Base-by-base conservation (phyloP, 805 yeast genomes). In the Saturnispora halmiae region DNA sequence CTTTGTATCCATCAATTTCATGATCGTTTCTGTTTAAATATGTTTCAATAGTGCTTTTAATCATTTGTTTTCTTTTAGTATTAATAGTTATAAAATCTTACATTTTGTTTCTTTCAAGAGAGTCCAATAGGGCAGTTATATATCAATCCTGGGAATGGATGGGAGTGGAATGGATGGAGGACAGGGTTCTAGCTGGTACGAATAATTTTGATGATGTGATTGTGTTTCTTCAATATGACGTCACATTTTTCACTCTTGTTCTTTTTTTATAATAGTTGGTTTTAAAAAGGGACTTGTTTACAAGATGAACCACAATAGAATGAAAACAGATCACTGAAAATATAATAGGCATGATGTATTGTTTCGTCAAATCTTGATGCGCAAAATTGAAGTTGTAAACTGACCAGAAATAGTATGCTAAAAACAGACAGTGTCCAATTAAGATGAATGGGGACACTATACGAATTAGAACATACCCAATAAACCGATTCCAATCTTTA, bases 1-100 rank as follows among this genome's bases (percentile, higher is more conserved):
- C 88, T 40, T 70, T 71, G 53, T 81, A 60, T 41, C 72, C 70
- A 53, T 80, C 87, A 16, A 81, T 79, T 18, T 18, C 22, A 19
- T 83, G 84, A 54, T 81, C 87, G 48, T 79, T 80, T 7, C 26
- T 22, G 52, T 81, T 79, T 46, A 81, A 67, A 51, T 73, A 79
- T 9, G 85, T 77, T 38, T 49, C 53, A 31, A n/a, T n/a, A n/a
- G n/a, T n/a, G n/a, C n/a, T 51, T 18, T 7, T 14, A 4, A 24
- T 34, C 10, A 7, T 33, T 52, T 24, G 7, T 24, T 24, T 24
- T 24, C 26, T 24, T 24, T 24, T 24, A 7, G 9, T 24, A 7
- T 24, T 24, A 24, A n/a, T n/a, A n/a, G n/a, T n/a, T n/a, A n/a
- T n/a, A n/a, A n/a, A n/a, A n/a, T n/a, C n/a, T n/a, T n/a, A n/a